Evolutionary conservation across 768 basidiomycete species (phyloP).

Genomic region (Suillus subluteus): DNA sequence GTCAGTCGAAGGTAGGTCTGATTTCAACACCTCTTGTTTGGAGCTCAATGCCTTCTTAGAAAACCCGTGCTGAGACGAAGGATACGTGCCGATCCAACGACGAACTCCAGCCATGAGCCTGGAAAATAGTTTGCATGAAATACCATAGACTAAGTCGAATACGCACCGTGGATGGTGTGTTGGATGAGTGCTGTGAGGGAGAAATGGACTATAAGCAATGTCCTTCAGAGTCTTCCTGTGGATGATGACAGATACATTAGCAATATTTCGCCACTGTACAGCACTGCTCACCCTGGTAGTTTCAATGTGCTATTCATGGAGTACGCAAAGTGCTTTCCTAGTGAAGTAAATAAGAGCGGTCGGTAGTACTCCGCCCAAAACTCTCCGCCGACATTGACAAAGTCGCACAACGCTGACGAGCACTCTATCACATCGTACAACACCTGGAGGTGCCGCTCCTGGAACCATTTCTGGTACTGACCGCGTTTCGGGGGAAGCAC

Average conservation of each 20-base stretch:
- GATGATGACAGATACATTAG: neutral
- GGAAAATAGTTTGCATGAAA: constrained; percentile 11
- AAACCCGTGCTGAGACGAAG: constrained; percentile 44
- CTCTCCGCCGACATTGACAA: constrained; percentile 63
- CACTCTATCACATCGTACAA: constrained; percentile 72
- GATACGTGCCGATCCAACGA: constrained; percentile 71
- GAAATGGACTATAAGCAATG: constrained; percentile 76
- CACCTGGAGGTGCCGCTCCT: constrained; percentile 66
- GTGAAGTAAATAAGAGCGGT: constrained; percentile 79
- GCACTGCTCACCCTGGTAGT: constrained; percentile 66
- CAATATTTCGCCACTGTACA: neutral
- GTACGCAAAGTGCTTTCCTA: constrained; percentile 89
- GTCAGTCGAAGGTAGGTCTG: constrained; percentile 29
- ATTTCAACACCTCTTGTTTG: constrained; percentile 25
- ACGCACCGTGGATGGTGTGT: constrained; percentile 40
- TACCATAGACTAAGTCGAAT: constrained; percentile 28
- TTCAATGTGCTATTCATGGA: constrained; percentile 91
- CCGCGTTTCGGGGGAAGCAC: constrained; percentile 57
- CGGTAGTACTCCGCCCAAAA: constrained; percentile 93
- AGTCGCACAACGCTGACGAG: constrained; percentile 58
- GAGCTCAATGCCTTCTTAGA: constrained; percentile 41
- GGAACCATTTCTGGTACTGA: constrained; percentile 87
- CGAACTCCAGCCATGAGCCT: constrained; percentile 82
- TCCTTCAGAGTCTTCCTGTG: constrained; percentile 70
- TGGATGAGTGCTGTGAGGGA: constrained; percentile 51